These are phyloP conservation scores for Alnus glutinosa DNA, from an alignment of 306 rosid species.

Conservation along the genomic window DNA sequence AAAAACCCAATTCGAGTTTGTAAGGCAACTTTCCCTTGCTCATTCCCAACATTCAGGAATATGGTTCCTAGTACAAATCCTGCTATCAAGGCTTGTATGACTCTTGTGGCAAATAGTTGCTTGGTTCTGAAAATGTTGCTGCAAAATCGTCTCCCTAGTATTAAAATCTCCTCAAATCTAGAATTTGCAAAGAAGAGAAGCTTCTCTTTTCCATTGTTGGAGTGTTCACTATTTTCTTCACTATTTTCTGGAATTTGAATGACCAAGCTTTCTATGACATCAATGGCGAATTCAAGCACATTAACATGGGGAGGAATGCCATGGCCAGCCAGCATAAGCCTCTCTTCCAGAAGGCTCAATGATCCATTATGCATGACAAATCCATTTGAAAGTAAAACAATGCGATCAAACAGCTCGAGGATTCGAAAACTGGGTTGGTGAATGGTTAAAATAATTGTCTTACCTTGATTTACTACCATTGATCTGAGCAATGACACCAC, in stretches of 20 bases:
- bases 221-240: neutral
- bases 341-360: constrained; percentile 63
- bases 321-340: constrained; percentile 60
- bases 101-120: constrained; percentile 60
- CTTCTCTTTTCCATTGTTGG: constrained; percentile 41
- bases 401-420: constrained; percentile 61
- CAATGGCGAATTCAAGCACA: constrained; percentile 79
- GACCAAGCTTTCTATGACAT: constrained; percentile 65
- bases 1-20: constrained; percentile 56
- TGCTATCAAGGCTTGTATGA: constrained; percentile 52
- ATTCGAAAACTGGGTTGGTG: constrained; percentile 96
- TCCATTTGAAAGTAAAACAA: constrained; percentile 76
- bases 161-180: constrained; percentile 50
- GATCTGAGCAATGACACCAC: constrained; percentile 74
- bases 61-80: constrained; percentile 52
- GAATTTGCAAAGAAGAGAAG: constrained; percentile 49
- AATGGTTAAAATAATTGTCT: constrained; percentile 78
- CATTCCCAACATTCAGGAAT: constrained; percentile 43
- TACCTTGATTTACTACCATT: constrained; percentile 71
- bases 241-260: constrained; percentile 49
- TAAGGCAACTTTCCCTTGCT: constrained; percentile 26
- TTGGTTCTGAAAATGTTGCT: constrained; percentile 84
- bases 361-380: constrained; percentile 76
- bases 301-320: constrained; percentile 75
- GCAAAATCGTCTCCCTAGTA: constrained; percentile 86